phyloP scores from a whole-genome alignment of 768 basidiomycete species.

The Phanerodontia chrysosporium region DNA sequence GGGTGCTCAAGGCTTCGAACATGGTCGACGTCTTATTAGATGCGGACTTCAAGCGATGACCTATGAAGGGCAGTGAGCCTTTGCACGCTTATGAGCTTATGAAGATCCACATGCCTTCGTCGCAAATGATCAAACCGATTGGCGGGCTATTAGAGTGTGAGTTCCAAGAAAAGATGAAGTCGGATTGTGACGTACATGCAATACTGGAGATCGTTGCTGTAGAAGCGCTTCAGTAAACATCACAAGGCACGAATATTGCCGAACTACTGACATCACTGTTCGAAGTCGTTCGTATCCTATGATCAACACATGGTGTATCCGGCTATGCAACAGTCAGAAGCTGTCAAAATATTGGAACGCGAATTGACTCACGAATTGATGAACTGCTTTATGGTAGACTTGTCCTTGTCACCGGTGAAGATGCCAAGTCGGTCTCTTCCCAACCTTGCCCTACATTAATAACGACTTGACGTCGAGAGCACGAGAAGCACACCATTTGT shows the following conservation, averaged over 20 bases:
- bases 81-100: no score
- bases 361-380: slow-evolving; percentile 57
- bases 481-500: slow-evolving; percentile 78
- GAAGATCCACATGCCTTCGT: slow-evolving; percentile 69
- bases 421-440: slow-evolving; percentile 54
- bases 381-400: slow-evolving; percentile 61
- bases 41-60: slow-evolving; percentile 89
- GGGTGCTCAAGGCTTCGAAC: slow-evolving; percentile 75
- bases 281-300: slow-evolving; percentile 93
- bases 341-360: not conserved
- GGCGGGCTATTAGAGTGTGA: slow-evolving; percentile 54
- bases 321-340: slow-evolving; percentile 37
- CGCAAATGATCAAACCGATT: slow-evolving; percentile 90
- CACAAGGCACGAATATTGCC: not conserved
- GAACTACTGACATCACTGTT: slow-evolving; percentile 64
- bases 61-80: no score
- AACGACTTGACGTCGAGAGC: slow-evolving; percentile 17
- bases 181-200: slow-evolving; percentile 49
- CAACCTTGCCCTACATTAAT: slow-evolving; percentile 32
- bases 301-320: slow-evolving; percentile 79
- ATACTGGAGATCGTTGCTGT: slow-evolving; percentile 51
- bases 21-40: slow-evolving; percentile 86
- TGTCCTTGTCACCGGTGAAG: slow-evolving; percentile 56
- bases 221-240: not conserved
- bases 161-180: not conserved